Evolutionary conservation across 305 asterid genomes (phyloP), one percentile per base, ranked within the genome.

Genomic region (Andrographis paniculata): DNA sequence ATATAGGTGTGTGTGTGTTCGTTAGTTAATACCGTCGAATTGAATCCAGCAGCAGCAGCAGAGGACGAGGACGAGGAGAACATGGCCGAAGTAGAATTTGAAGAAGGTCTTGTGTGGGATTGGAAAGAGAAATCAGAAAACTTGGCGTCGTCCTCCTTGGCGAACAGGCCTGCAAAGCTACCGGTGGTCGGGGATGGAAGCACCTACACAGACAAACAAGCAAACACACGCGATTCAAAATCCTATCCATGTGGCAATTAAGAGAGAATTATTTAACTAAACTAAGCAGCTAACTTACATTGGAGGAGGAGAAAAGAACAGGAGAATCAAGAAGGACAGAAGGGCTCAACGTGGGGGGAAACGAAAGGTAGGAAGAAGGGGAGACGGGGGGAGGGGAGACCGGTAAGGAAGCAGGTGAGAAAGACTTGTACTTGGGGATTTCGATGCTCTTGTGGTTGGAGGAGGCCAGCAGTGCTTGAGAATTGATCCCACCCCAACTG

Each of bases 281-380:
- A n/a, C n/a, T n/a, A n/a, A n/a, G n/a, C n/a, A n/a, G n/a, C n/a
- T n/a, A 27, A 62, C 87, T 78, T 58, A 81, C 95, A 58, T 65
- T 67, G 17, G 88, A 65, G 0, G 65, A 67, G 24, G 75, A 63
- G 36, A 78, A 82, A 39, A 79, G 61, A 14, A 77, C 73, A 5
- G 95, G 93, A 14, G 89, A 82, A 64, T 85, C 95, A 51, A 85
- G 67, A 36, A 82, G 77, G 14, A 70, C 27, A 4, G 85, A 75
- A 10, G 87, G 92, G 75, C 94, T 85, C 49, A 84, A 60, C 17
- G 53, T 46, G 1, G 78, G 72, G 10, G 87, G 92, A 9, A 76
- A 59, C 0, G 78, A 58, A 24, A 81, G 72, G 21, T 63, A 85
- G 1, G 95, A 76, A 10, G 94, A 74, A 17, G 94, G 95, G 6